Evolutionary conservation across 176 grass and related monocot species (phyloP).

Genomic region (Tillandsia fasciculata): DNA sequence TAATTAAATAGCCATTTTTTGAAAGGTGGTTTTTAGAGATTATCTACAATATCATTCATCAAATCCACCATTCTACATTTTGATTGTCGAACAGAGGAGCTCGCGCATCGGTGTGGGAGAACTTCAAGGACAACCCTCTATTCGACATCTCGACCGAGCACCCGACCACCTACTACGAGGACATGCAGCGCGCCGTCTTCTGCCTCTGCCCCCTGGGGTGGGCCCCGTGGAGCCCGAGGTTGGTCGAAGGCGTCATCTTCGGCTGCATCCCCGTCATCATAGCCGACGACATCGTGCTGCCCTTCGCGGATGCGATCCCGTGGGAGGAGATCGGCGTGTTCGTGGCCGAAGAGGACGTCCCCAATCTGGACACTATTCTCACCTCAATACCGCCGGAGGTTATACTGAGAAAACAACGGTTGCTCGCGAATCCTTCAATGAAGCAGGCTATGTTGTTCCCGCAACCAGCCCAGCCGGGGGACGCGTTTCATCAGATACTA

Average conservation of each 20-base stretch:
- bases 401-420: slow-evolving; percentile 79
- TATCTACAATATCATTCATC: no score
- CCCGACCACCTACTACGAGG: slow-evolving; percentile 79
- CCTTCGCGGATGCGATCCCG: slow-evolving; percentile 78
- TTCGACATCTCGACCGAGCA: slow-evolving; percentile 95
- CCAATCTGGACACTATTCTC: slow-evolving; percentile 74
- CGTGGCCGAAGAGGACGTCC: slow-evolving; percentile 68
- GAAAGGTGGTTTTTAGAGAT: no score
- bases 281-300: slow-evolving; percentile 79
- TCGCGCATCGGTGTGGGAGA: slow-evolving; percentile 79
- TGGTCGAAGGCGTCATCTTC: slow-evolving; percentile 84
- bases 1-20: no score
- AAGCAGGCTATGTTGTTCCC: slow-evolving; percentile 89
- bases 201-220: slow-evolving; percentile 88
- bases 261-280: slow-evolving; percentile 96
- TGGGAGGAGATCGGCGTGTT: slow-evolving; percentile 93
- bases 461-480: slow-evolving; percentile 59
- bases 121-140: slow-evolving; percentile 89
- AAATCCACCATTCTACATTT: no score
- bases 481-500: slow-evolving; percentile 93
- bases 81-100: slow-evolving; percentile 41
- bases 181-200: slow-evolving; percentile 89
- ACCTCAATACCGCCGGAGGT: slow-evolving; percentile 73
- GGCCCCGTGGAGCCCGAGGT: slow-evolving; percentile 91
- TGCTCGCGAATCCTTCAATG: slow-evolving; percentile 84